Conservation (phyloP, 345 rosid genomes). For the Ceriops tagal region DNA sequence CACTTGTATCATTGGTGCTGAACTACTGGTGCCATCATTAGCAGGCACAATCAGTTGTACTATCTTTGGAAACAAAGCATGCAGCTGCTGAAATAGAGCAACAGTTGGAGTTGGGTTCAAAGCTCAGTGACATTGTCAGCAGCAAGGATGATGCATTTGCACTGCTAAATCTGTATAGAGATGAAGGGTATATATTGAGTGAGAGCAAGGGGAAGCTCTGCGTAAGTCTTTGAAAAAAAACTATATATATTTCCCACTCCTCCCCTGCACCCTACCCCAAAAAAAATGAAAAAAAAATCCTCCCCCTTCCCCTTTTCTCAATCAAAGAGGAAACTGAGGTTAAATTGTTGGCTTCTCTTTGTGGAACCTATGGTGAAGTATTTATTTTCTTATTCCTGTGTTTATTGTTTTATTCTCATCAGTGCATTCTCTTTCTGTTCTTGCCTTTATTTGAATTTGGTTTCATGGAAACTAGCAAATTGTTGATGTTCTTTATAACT, state of each 20-base stretch:
- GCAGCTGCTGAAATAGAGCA: constrained; percentile 76
- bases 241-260: not conserved
- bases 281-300: no score
- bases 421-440: no score
- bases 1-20: no score
- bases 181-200: constrained; percentile 81
- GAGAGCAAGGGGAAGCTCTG: constrained; percentile 64
- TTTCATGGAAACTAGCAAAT: not conserved
- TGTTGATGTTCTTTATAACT: not conserved
- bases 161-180: constrained; percentile 53
- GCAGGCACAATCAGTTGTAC: constrained; percentile 38
- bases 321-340: no score
- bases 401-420: no score
- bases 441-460: no score
- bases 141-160: constrained; percentile 74
- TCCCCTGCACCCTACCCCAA: not conserved
- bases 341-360: no score
- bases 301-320: no score
- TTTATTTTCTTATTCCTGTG: no score
- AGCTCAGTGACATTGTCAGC: constrained; percentile 68
- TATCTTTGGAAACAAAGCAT: constrained; percentile 64
- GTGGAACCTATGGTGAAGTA: no score
- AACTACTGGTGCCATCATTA: constrained; percentile 1
- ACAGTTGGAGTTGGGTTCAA: constrained; percentile 72
- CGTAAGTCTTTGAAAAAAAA: constrained; percentile 36